Base-by-base conservation (phyloP, 176 grass and related monocot genomes). In the Juncus effusus region DNA sequence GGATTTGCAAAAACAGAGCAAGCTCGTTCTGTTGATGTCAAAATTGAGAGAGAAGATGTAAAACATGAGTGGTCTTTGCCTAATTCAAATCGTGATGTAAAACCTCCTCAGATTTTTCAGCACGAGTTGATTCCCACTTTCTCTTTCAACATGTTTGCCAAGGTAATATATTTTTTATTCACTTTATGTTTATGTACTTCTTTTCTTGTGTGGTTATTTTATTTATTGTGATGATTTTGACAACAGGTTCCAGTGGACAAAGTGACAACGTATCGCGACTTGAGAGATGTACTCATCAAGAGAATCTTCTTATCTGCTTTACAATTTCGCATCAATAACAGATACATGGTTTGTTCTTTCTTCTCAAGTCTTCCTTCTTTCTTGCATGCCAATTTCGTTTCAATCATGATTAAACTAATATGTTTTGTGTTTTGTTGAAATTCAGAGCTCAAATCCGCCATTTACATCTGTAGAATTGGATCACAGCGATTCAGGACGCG, bases 131-230 rank as follows among this genome's bases (percentile, higher is more conserved):
- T 97, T 61, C 88, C 90, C 47, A 89, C 86, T 70, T 97, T 97
- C 65, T 97, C 94, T 75, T 75, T 97, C 63, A 97, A 97, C 83
- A 93, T 97, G 94, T 97, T 97, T 59, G 90, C 88, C 65, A 97
- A 97, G 88, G 94, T 97, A 93, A 35, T 5, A 47, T 47, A 47
- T 47, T 47, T 47, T 9, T 44, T 15, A 52, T 28, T 72, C 7
- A n/a, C 71, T 73, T 51, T 63, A 50, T 13, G 1, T 73, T 51
- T 63, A 50, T 13, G 1, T 28, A 28, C 19, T 36, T 13, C 10
- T 56, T 36, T 10, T 61, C 6, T 10, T 4, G 66, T 64, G 15
- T 60, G 38, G 52, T 61, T 2, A 56, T 64, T 38, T 37, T 61
- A 40, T 74, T 74, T 13, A 28, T 1, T 28, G 19, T 65, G 41